Base-by-base conservation (phyloP, 345 rosid species). In the Arabis hirsuta region DNA sequence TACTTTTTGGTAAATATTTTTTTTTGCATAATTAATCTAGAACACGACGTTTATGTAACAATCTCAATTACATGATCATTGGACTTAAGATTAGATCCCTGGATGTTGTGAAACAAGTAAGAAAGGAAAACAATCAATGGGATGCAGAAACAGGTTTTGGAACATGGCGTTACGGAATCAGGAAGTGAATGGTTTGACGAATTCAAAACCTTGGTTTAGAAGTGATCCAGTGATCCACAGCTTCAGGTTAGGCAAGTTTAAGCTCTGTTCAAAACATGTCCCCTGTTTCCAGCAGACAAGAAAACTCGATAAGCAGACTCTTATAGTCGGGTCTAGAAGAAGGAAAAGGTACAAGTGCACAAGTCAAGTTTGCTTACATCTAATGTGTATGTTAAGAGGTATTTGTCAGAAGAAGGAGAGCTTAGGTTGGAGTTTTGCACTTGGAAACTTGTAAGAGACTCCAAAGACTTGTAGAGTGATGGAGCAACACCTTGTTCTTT, bases 181-280 rank as follows among this genome's bases (percentile, higher is more conserved):
- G 57, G 62, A 64, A 65, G 55, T 31, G 38, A 59, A 57, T 22
- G 76, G 76, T 42, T 64, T 77, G 69, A 77, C 12, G 57, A 78
- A 79, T 73, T 92, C 88, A 59, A 88, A 90, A 67, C 96, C 96
- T 79, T 90, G 93, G 82, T 87, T 88, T 41, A 90, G 64, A 65
- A 92, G 84, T 51, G 95, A 87, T 52, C 83, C 88, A 11, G 90
- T 76, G 3, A 92, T 84, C 95, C 92, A 82, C 9, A 83, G 82
- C 87, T 83, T 87, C 79, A 90, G 50, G 79, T 80, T 88, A 45
- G 88, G 81, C 78, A 88, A 74, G 79, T 87, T 76, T 80, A 81
- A 74, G 57, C 71, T 65, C 75, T 62, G 85, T 65, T 80, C 88
- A 13, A 69, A 70, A 11, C 83, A 80, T 73, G 76, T 84, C 42